These are phyloP conservation scores for Russula sp. DNA, from an alignment of 768 basidiomycete genomes.

Conservation along the genomic window DNA sequence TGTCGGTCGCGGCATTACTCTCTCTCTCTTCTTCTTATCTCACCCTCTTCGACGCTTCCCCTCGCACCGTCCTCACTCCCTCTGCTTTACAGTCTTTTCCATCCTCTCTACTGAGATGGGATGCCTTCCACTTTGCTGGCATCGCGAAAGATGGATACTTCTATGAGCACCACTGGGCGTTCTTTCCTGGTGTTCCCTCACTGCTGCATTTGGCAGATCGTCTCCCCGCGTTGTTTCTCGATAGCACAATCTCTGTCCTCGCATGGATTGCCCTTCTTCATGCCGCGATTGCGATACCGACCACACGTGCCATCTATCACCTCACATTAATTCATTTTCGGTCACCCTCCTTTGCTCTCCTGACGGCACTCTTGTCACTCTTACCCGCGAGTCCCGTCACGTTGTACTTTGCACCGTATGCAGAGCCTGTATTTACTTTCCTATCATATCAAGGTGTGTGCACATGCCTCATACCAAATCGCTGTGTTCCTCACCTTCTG, in stretches of 20 bases:
- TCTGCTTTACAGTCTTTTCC: conserved; percentile 10
- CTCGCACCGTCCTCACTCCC: conserved; percentile 2
- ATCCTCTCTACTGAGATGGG: conserved; percentile 67
- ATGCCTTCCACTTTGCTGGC: conserved; percentile 70
- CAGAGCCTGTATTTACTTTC: conserved; percentile 81
- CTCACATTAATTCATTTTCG: conserved; percentile 53
- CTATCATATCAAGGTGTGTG: conserved; percentile 64
- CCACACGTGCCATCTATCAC: conserved; percentile 43
- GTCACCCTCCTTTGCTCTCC: conserved; percentile 50
- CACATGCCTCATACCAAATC: conserved; percentile 9
- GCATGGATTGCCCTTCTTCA: conserved; percentile 29
- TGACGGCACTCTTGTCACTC: conserved; percentile 61
- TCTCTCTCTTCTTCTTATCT: conserved; percentile 11
- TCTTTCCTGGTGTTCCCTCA: conserved; percentile 61
- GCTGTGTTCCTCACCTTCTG: neutral
- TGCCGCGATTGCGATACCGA: conserved; percentile 32
- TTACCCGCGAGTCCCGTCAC: conserved; percentile 77
- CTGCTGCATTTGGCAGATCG: conserved; percentile 36
- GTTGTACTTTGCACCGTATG: conserved; percentile 63
- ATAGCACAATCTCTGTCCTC: neutral
- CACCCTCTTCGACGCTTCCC: conserved; percentile 20
- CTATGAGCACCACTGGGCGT: conserved; percentile 85
- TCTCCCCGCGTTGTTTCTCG: neutral
- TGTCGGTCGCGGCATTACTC: neutral
- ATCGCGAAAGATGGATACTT: conserved; percentile 52